Evolutionary conservation across 1,284 basidiomycete genomes (phyloP), one percentile per base, ranked within the genome.

Genomic region (Chalciporus piperatoides): DNA sequence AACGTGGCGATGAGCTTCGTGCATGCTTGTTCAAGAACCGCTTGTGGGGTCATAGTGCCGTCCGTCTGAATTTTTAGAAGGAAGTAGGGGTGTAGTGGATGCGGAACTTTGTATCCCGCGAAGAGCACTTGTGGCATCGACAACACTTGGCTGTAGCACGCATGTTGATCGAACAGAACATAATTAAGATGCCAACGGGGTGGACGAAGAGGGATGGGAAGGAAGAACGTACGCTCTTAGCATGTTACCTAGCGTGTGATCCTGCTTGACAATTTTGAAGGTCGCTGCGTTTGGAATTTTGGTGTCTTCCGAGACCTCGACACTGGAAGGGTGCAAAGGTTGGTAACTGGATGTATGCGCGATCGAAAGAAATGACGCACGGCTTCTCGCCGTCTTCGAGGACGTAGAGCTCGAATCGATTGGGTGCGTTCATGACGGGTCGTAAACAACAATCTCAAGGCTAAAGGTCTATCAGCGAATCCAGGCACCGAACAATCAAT

Each of bases 261-360:
- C 97, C 68, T 98, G 94, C 74, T 97, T 97, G 57, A 93, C 81
- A 59, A 99, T 79, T 60, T 91, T 90, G 57, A 99, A 81, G 0
- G 94, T 97, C 12, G 94, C 94, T 0, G 96, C 94, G 64, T 98
- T 97, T 1, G 95, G 93, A 52, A 99, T 91, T 72, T 96, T 97
- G 41, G 93, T 95, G 71, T 99, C 96, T 71, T 98, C 95, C 10
- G 82, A 84, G 48, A 98, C 79, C 63, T 94, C 90, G 52, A 98
- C 83, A 42, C 94, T 95, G 62, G 40, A 42, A 48, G 25, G 43
- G 47, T 1, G 24, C 35, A 46, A 25, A 15, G 17, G 19, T 30
- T 45, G 37, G 38, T 32, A 40, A 46, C 6, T 21, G 9, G n/a
- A 3, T 15, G 6, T 33, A 15, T 8, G 32, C 8, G 28, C 2